These are phyloP conservation scores for Exophiala alcalophila DNA, from an alignment of 2,329 filamentous ascomycete genomes.

Conservation along the genomic window DNA sequence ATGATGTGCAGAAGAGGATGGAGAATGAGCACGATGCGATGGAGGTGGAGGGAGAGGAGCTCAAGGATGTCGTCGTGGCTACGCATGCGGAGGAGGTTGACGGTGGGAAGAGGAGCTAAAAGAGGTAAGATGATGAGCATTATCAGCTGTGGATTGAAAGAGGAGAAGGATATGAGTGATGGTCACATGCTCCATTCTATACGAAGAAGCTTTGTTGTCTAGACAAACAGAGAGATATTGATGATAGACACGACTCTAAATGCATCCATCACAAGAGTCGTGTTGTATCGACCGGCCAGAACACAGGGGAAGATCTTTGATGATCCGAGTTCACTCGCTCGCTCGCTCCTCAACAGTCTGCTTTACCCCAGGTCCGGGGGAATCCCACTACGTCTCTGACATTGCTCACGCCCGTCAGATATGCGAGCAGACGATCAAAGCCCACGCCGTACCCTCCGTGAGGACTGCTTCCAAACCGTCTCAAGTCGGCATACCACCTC, in stretches of 20 bases:
- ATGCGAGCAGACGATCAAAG: conserved; percentile 81
- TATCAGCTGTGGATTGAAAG: too few relatives aligned
- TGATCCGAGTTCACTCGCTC: too few relatives aligned
- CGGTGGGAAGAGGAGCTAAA: neutral
- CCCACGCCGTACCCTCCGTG: conserved; percentile 90
- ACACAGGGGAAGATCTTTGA: too few relatives aligned
- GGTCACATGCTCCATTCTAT: too few relatives aligned
- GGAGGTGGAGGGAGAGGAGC: neutral
- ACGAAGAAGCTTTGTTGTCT: too few relatives aligned
- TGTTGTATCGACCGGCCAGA: too few relatives aligned
- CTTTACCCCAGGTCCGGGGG: conserved; percentile 64
- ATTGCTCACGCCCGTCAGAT: conserved; percentile 76
- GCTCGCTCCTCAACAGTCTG: conserved; percentile 48
- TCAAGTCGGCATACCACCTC: conserved; percentile 84
- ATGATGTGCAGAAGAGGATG: conserved; percentile 7
- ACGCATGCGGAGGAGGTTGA: conserved; percentile 14
- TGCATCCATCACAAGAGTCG: too few relatives aligned
- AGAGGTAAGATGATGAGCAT: too few relatives aligned
- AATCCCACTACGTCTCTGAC: conserved; percentile 84
- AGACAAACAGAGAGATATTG: too few relatives aligned
- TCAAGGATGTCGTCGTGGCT: conserved; percentile 2
- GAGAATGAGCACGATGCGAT: conserved; percentile 3
- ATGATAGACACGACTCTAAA: too few relatives aligned
- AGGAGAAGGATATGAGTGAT: too few relatives aligned
- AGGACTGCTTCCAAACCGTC: conserved; percentile 85